Conservation (phyloP, 495 filamentous ascomycete species). For the Cudoniella acicularis region DNA sequence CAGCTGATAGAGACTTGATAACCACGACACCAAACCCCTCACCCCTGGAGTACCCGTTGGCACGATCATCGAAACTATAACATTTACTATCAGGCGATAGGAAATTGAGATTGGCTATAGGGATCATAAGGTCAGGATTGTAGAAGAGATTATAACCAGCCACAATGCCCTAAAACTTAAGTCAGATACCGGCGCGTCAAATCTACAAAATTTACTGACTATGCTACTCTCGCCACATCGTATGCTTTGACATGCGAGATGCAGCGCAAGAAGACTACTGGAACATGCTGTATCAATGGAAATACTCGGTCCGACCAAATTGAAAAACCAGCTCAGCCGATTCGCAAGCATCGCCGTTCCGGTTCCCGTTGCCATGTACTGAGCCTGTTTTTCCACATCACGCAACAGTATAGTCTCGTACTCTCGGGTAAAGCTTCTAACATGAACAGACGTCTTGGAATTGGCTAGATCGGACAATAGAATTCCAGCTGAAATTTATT, state of each 20-base stretch:
- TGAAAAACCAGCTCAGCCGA: constrained; percentile 55
- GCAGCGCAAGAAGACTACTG: constrained; percentile 57
- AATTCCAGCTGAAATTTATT: constrained; percentile 49
- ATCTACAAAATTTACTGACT: constrained; percentile 14
- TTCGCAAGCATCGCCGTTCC: constrained; percentile 54
- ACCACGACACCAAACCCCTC: constrained; percentile 57
- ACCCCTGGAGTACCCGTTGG: constrained; percentile 62
- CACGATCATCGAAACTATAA: constrained; percentile 56
- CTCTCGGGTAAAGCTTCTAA: constrained; percentile 35
- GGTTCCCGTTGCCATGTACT: constrained; percentile 32
- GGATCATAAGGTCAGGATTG: constrained; percentile 9
- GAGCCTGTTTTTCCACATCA: constrained; percentile 19
- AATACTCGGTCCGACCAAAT: constrained; percentile 54
- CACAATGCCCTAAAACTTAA: constrained; percentile 1
- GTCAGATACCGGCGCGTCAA: background rate
- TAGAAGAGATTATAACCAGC: constrained; percentile 4
- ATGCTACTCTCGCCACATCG: constrained; percentile 49
- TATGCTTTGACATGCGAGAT: constrained; percentile 77
- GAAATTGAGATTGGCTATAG: constrained; percentile 22
- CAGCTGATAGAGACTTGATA: constrained; percentile 57
- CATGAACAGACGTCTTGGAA: constrained; percentile 26
- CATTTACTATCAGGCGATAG: constrained; percentile 42
- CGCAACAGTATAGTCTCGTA: constrained; percentile 27
- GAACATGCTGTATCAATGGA: constrained; percentile 90
- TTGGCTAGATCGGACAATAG: constrained; percentile 26